Evolutionary conservation across 345 rosid species (phyloP).

Genomic region (Turnera subulata): DNA sequence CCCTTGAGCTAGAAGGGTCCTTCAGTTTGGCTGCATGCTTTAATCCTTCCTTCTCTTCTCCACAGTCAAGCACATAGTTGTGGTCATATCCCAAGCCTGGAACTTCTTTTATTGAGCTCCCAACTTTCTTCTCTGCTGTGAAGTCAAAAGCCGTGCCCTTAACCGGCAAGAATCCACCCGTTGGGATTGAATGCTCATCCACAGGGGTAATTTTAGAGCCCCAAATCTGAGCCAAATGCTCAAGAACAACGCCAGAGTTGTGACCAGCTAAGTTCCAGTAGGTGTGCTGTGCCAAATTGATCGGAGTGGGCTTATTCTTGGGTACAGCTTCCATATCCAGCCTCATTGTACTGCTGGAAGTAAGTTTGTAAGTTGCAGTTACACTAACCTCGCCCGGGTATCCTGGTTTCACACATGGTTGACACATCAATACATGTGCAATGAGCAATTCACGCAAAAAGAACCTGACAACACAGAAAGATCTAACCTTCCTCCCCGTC

Average conservation of each 20-base stretch:
- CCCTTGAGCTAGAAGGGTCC: constrained; percentile 58
- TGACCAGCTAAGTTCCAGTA: constrained; percentile 90
- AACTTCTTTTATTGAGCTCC: constrained; percentile 56
- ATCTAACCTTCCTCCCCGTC: constrained; percentile 83
- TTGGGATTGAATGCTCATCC: constrained; percentile 69
- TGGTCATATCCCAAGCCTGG: constrained; percentile 74
- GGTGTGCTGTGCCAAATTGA: constrained; percentile 78
- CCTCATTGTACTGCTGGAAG: constrained; percentile 57
- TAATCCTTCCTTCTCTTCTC: constrained; percentile 61
- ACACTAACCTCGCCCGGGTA: constrained; percentile 71
- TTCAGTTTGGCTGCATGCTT: constrained; percentile 65
- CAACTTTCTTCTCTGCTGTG: constrained; percentile 61
- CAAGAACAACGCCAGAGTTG: constrained; percentile 57
- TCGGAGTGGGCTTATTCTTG: constrained; percentile 59
- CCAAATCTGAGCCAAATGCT: constrained; percentile 68
- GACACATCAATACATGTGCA: not conserved
- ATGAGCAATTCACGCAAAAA: not conserved
- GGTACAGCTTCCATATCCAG: constrained; percentile 81
- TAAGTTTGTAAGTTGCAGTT: constrained; percentile 63
- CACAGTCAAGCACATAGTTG: constrained; percentile 68
- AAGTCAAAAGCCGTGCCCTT: constrained; percentile 78
- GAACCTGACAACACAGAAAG: constrained; percentile 1
- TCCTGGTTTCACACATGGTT: constrained; percentile 30
- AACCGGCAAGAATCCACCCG: constrained; percentile 64
- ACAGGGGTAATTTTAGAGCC: constrained; percentile 72